Evolutionary conservation across 2,329 filamentous ascomycete genomes (phyloP), one percentile per base, ranked within the genome.

Genomic region (Venturia aucupariae): DNA sequence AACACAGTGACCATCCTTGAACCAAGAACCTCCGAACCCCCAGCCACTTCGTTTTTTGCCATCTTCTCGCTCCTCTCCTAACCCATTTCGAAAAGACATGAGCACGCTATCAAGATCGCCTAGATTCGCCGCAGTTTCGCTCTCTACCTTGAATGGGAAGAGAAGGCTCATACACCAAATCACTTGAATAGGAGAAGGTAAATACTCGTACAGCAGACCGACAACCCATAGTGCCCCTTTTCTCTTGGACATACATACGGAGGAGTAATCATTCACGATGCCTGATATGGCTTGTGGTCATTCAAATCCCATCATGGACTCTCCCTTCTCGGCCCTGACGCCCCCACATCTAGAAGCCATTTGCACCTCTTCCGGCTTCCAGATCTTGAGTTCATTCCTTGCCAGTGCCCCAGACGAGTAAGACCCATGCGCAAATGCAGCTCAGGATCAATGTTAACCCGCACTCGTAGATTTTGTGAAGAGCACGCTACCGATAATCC

Each of bases 311-410:
- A 5, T 35, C 38, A 42, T 38, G 57, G 30, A 57, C 22, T 63
- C 61, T 27, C 61, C 61, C 19, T 59, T 63, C 46, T 27, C 44
- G 11, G n/a, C 46, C 46, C 27, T 63, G n/a, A n/a, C 41, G 11
- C 27, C 46, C 19, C 11, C 15, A 11, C 41, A 63, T 27, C 22
- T 63, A 30, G 22, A n/a, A 32, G 38, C 46, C 6, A 55, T 65
- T 6, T 65, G 63, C 38, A 68, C 72, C 17, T 78, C 76, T 7
- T 71, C 78, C 60, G 78, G 76, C 0, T 81, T 81, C 69, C 71
- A 68, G 46, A 73, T 80, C 59, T 68, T 81, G 67, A 72, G 78
- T 62, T 69, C 71, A 35, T 78, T 76, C 67, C 73, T 81, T 8
- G 73, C 76, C 1, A 69, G 72, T 41, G 72, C 76, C 65, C 75